Conservation (phyloP, 176 grass and related monocot species). For the Eragrostis curvula region DNA sequence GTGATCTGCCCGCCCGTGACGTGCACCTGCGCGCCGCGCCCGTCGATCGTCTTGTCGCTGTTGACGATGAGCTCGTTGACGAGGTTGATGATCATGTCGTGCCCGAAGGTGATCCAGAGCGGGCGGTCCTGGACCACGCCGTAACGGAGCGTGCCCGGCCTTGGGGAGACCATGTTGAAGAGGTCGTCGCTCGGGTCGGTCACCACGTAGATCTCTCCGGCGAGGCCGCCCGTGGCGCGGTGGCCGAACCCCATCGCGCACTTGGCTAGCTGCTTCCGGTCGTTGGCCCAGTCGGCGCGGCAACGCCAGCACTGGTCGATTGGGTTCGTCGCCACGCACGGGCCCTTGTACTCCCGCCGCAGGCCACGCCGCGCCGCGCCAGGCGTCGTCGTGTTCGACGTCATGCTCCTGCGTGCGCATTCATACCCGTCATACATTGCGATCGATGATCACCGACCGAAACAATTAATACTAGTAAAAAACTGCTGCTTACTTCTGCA, state of each 20-base stretch:
- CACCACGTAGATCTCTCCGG: constrained; percentile 50
- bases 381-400: background rate
- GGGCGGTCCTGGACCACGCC: constrained; percentile 53
- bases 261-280: constrained; percentile 58
- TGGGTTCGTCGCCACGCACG: constrained; percentile 66
- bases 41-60: constrained; percentile 78
- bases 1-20: constrained; percentile 65
- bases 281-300: constrained; percentile 44
- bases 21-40: constrained; percentile 71
- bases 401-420: too few species aligned
- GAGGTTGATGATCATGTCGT: constrained; percentile 58
- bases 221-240: constrained; percentile 28
- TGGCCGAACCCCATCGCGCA: constrained; percentile 60
- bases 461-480: too few species aligned
- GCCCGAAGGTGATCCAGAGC: constrained; percentile 74
- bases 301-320: constrained; percentile 85
- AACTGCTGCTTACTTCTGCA: constrained; percentile 33
- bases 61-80: constrained; percentile 60
- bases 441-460: too few species aligned
- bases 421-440: too few species aligned
- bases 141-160: constrained; percentile 53
- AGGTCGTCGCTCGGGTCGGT: constrained; percentile 53
- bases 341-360: background rate
- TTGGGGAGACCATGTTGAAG: constrained; percentile 18
- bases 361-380: background rate